Evolutionary conservation across 345 rosid genomes (phyloP).

Genomic region (Kandelia obovata): DNA sequence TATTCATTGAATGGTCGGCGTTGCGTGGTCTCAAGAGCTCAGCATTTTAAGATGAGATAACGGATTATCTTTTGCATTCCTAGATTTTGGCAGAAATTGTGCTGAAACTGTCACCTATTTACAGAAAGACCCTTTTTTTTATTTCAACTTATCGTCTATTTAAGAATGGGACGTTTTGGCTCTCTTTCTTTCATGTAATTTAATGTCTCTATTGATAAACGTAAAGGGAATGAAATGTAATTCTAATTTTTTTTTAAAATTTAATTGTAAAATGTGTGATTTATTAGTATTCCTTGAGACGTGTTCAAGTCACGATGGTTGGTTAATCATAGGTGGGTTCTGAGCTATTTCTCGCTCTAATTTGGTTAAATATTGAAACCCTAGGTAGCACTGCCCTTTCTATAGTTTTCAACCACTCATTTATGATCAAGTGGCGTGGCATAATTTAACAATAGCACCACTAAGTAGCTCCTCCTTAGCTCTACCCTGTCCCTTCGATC

Average conservation of each 20-base stretch:
- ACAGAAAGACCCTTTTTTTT: neutral
- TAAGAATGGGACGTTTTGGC: neutral
- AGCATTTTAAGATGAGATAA: conserved; percentile 70
- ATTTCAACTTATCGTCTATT: neutral
- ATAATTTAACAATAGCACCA: too few relatives aligned
- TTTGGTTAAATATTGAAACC: too few relatives aligned
- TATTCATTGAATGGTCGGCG: conserved; percentile 71
- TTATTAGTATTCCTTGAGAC: too few relatives aligned
- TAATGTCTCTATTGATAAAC: neutral
- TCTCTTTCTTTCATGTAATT: neutral
- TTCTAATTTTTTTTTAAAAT: neutral
- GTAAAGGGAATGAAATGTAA: neutral
- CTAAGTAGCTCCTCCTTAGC: neutral
- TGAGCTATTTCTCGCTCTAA: too few relatives aligned
- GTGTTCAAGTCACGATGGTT: too few relatives aligned
- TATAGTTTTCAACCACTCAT: too few relatives aligned
- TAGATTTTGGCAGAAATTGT: neutral
- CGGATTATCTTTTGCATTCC: neutral
- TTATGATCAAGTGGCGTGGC: too few relatives aligned
- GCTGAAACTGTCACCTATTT: neutral
- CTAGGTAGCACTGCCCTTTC: too few relatives aligned
- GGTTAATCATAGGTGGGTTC: too few relatives aligned
- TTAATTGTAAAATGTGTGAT: neutral
- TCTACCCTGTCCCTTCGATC: too few relatives aligned
- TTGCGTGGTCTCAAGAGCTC: conserved; percentile 54